Conservation (phyloP, 805 yeast genomes). For the Scheffersomyces amazonensis region DNA sequence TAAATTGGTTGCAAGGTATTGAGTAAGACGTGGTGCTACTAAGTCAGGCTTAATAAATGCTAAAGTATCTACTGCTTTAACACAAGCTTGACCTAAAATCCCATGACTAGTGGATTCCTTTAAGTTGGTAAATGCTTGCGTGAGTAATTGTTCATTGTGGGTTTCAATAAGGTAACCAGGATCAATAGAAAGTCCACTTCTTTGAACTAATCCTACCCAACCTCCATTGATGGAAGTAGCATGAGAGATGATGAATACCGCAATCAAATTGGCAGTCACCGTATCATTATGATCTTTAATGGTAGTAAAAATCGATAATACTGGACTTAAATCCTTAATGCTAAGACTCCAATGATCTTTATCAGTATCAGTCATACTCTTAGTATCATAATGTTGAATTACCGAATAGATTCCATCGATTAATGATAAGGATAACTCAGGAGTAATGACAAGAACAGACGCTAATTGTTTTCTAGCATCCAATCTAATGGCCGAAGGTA, state of each 20-base stretch:
- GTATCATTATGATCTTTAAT: constrained; percentile 1
- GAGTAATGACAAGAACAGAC: constrained; percentile 18
- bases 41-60: constrained; percentile 60
- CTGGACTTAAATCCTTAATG: constrained; percentile 18
- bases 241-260: constrained; percentile 27
- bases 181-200: constrained; percentile 48
- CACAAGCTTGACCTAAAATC: constrained; percentile 50
- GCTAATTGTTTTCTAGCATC: constrained; percentile 29
- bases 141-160: constrained; percentile 18
- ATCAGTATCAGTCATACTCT: not conserved
- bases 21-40: constrained; percentile 50
- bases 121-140: constrained; percentile 18
- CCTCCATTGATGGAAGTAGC: constrained; percentile 38
- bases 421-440: constrained; percentile 40
- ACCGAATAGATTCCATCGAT: constrained; percentile 38
- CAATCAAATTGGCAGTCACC: constrained; percentile 15
- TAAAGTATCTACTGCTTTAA: constrained; percentile 44
- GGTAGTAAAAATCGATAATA: constrained; percentile 20
- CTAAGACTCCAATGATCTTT: not conserved
- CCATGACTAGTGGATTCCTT: constrained; percentile 27
- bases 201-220: constrained; percentile 77
- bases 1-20: constrained; percentile 44
- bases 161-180: constrained; percentile 54
- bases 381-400: constrained; percentile 4
- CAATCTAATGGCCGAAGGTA: constrained; percentile 32